Conservation (phyloP, 768 basidiomycete species). For the Clavaria fumosa region DNA sequence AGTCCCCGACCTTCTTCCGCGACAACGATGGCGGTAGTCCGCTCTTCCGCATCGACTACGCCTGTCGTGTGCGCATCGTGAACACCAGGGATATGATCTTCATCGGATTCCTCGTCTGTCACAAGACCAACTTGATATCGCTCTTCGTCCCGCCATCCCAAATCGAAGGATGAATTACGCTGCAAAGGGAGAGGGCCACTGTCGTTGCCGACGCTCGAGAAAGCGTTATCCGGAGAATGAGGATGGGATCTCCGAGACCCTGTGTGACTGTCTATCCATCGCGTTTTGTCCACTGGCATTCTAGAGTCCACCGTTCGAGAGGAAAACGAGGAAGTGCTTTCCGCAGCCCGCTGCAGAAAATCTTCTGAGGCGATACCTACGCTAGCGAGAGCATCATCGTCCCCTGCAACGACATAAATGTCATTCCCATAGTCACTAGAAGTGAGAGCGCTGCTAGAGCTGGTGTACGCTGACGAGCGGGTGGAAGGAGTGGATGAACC, state of each 20-base stretch:
- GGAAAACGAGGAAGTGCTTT: conserved; percentile 29
- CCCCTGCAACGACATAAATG: conserved; percentile 46
- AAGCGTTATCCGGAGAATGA: conserved; percentile 51
- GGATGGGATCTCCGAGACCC: conserved; percentile 48
- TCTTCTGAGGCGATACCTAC: conserved; percentile 54
- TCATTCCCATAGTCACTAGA: conserved; percentile 51
- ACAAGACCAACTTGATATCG: conserved; percentile 47
- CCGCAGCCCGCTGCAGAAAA: conserved; percentile 43
- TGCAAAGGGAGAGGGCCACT: conserved; percentile 29
- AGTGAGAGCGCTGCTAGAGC: conserved; percentile 44
- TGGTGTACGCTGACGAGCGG: conserved; percentile 66
- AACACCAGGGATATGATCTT: conserved; percentile 26
- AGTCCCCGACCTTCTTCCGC: conserved; percentile 77
- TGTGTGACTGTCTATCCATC: conserved; percentile 65
- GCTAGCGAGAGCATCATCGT: conserved; percentile 36
- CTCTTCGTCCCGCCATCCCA: conserved; percentile 63
- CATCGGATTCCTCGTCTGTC: conserved; percentile 30
- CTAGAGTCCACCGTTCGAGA: conserved; percentile 29
- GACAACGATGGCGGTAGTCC: conserved; percentile 62
- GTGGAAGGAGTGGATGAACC: conserved; percentile 58
- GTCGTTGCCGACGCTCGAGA: conserved; percentile 30
- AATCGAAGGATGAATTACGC: conserved; percentile 61
- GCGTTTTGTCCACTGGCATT: conserved; percentile 42
- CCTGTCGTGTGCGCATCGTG: conserved; percentile 32
- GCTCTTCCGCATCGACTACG: conserved; percentile 55